Evolutionary conservation across 164 flowering plant species (phyloP).

Genomic region (Sedum album): DNA sequence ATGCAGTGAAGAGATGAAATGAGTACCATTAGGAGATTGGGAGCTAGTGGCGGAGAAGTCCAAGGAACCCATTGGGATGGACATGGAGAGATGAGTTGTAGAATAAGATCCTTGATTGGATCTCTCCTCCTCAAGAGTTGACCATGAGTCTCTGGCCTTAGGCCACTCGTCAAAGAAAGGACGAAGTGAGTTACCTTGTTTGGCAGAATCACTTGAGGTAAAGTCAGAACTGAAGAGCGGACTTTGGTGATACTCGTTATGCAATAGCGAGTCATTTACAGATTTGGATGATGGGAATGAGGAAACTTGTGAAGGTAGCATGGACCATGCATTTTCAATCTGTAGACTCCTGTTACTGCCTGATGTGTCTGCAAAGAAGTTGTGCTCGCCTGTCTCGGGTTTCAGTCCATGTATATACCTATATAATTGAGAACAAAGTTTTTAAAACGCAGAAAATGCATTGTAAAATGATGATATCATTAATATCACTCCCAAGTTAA

Average conservation of each 20-base stretch:
- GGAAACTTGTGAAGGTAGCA: conserved; percentile 44
- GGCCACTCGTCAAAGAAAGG: conserved; percentile 92
- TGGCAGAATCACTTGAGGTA: conserved; percentile 34
- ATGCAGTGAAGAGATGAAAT: conserved; percentile 13
- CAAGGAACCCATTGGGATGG: conserved; percentile 62
- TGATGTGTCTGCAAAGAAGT: conserved; percentile 61
- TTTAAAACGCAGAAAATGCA: not conserved
- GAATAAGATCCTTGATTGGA: conserved; percentile 59
- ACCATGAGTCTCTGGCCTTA: conserved; percentile 64
- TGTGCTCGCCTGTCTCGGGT: conserved; percentile 48
- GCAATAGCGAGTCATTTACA: conserved; percentile 36
- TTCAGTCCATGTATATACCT: conserved; percentile 58
- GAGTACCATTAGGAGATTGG: conserved; percentile 52
- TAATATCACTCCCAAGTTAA: not conserved
- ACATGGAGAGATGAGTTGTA: conserved; percentile 80
- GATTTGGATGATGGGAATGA: conserved; percentile 39
- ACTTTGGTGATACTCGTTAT: conserved; percentile 40
- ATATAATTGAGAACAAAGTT: conserved; percentile 10
- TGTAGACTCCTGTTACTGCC: conserved; percentile 45
- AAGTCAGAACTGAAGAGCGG: conserved; percentile 47
- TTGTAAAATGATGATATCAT: not conserved
- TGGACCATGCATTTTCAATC: conserved; percentile 53
- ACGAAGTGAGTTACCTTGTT: conserved; percentile 61
- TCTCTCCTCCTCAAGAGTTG: conserved; percentile 59
- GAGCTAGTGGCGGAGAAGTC: conserved; percentile 59